Evolutionary conservation across 805 yeast genomes (phyloP).

Genomic region (Kluyveromyces aestuarii): DNA sequence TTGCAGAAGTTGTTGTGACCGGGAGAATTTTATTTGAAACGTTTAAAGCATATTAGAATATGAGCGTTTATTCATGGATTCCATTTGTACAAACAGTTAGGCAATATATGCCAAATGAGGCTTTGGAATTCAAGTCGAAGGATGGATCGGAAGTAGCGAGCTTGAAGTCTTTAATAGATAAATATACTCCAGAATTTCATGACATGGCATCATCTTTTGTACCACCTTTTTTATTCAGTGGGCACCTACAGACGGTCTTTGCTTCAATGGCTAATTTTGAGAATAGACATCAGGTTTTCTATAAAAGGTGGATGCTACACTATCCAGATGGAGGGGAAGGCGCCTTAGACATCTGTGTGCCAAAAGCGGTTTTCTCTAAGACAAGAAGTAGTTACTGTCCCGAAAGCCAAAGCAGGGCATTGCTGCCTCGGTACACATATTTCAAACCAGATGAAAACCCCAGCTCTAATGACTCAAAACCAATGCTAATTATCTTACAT

Average conservation of each 20-base stretch:
- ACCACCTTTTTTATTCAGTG: constrained; percentile 52
- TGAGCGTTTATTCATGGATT: not conserved
- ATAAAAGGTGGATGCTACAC: constrained; percentile 48
- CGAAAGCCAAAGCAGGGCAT: constrained; percentile 30
- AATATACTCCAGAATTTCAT: constrained; percentile 36
- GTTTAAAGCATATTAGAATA: not conserved
- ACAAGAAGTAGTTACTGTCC: constrained; percentile 23
- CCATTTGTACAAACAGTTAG: constrained; percentile 4
- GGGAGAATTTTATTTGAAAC: too few relatives aligned
- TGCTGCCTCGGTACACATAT: constrained; percentile 17
- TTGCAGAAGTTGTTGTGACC: too few relatives aligned
- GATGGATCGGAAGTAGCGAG: constrained; percentile 7
- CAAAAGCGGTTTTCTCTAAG: constrained; percentile 24
- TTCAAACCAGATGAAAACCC: constrained; percentile 22
- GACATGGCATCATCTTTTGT: constrained; percentile 38
- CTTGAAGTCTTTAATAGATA: constrained; percentile 25
- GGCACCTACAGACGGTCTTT: constrained; percentile 61
- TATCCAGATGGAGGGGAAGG: constrained; percentile 58
- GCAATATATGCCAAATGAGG: constrained; percentile 6
- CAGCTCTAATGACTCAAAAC: constrained; percentile 34
- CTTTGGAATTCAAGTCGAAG: constrained; percentile 2
- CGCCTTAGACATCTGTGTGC: constrained; percentile 58
- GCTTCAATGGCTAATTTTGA: constrained; percentile 44
- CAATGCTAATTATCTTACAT: constrained; percentile 58
- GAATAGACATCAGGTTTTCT: constrained; percentile 42